phyloP scores from a whole-genome alignment of 768 basidiomycete species.

The Termitomyces bulborhizus region DNA sequence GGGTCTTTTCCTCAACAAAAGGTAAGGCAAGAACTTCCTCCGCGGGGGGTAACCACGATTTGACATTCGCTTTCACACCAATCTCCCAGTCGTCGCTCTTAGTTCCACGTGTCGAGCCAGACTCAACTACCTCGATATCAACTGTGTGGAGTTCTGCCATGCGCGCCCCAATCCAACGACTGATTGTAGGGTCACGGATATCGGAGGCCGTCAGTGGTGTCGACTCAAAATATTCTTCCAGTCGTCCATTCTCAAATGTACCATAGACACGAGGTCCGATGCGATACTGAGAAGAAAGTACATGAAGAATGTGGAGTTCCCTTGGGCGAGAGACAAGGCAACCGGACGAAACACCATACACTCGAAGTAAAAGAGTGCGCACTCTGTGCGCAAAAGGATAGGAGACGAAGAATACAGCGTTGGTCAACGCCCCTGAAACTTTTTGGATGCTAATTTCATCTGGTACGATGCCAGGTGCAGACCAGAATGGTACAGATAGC shows the following conservation, averaged over 20 bases:
- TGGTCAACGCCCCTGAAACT: conserved; percentile 90
- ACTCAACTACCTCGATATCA: conserved; percentile 65
- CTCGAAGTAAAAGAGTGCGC: conserved; percentile 76
- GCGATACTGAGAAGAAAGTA: conserved; percentile 80
- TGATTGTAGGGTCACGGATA: conserved; percentile 68
- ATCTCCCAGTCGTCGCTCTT: conserved; percentile 49
- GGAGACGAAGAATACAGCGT: conserved; percentile 95
- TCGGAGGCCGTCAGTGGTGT: conserved; percentile 72
- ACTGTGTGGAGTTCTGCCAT: conserved; percentile 97
- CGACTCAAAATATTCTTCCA: conserved; percentile 95
- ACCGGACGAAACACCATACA: conserved; percentile 87
- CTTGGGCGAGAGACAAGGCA: conserved; percentile 81
- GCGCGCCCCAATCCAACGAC: conserved; percentile 83
- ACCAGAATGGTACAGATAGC: conserved; percentile 59
- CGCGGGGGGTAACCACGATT: conserved; percentile 66
- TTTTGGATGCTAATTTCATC: conserved; percentile 59
- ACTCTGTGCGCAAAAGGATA: conserved; percentile 44
- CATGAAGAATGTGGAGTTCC: conserved; percentile 85
- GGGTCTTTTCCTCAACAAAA: conserved; percentile 35
- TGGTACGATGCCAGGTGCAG: conserved; percentile 35
- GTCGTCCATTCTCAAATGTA: conserved; percentile 90
- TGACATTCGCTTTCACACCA: conserved; percentile 60
- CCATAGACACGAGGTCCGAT: conserved; percentile 92
- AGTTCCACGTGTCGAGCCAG: conserved; percentile 27
- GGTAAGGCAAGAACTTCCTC: conserved; percentile 68